Conservation (phyloP, 352 stramenopile species). For the Phytopythium cucurbitacearum region DNA sequence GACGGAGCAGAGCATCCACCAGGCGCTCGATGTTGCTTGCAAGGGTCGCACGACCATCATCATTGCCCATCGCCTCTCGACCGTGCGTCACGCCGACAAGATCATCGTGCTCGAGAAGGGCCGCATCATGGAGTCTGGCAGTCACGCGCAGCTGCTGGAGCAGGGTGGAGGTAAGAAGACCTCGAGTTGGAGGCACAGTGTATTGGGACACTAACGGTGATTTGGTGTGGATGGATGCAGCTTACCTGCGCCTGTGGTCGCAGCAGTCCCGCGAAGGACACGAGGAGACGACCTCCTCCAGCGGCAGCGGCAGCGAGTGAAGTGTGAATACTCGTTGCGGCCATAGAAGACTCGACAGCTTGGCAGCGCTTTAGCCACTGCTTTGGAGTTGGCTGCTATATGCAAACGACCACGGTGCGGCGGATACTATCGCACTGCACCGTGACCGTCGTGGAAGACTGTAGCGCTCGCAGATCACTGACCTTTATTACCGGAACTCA, state of each 20-base stretch:
- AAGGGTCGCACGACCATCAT: conserved; percentile 65
- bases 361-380: no score
- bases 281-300: no score
- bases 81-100: conserved; percentile 61
- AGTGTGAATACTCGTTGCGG: no score
- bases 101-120: conserved; percentile 64
- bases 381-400: no score
- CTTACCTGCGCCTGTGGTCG: conserved; percentile 33
- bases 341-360: no score
- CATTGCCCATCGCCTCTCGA: conserved; percentile 82
- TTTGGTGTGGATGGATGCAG: conserved; percentile 8
- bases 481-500: no score
- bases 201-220: conserved; percentile 1
- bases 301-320: no score
- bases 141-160: conserved; percentile 33
- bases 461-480: no score
- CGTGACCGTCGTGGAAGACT: no score
- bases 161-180: conserved; percentile 31
- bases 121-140: conserved; percentile 43
- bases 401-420: no score
- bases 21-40: conserved; percentile 45
- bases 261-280: conserved; percentile 23
- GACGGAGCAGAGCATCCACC: conserved; percentile 69
- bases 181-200: background rate
- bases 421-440: no score